Conservation (phyloP, 805 yeast genomes). For the Yamadazyma ubonensis region DNA sequence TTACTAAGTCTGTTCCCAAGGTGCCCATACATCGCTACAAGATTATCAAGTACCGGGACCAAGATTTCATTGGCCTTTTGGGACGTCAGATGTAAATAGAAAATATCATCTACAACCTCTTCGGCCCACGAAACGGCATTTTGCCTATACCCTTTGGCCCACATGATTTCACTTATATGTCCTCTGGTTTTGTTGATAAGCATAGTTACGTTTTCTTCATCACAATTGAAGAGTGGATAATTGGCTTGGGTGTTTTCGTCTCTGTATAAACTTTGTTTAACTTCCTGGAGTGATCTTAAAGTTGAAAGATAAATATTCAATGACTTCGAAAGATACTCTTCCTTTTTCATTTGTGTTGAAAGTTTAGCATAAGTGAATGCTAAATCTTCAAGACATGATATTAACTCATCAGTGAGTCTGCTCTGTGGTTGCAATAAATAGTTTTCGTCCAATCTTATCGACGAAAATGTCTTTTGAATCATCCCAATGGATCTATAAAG, state of each 20-base stretch:
- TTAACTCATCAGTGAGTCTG: conserved; percentile 37
- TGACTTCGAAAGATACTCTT: conserved; percentile 22
- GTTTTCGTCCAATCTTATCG: conserved; percentile 23
- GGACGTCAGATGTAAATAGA: conserved; percentile 26
- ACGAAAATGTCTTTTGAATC: conserved; percentile 30
- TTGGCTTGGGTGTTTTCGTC: conserved; percentile 24
- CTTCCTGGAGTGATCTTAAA: conserved; percentile 23
- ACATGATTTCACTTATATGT: conserved; percentile 41
- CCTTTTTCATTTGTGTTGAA: neutral
- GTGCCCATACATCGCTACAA: conserved; percentile 31
- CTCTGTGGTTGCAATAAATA: conserved; percentile 27
- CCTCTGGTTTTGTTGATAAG: conserved; percentile 33
- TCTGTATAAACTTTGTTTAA: conserved; percentile 19
- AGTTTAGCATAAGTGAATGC: conserved; percentile 32
- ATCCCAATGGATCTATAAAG: conserved; percentile 32
- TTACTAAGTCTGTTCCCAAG: conserved; percentile 23
- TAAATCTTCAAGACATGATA: conserved; percentile 31
- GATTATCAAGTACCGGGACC: conserved; percentile 29
- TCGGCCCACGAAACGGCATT: conserved; percentile 44
- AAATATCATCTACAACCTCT: conserved; percentile 38
- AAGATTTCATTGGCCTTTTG: conserved; percentile 30
- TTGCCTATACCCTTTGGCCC: conserved; percentile 39
- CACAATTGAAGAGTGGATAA: conserved; percentile 39
- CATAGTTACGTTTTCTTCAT: conserved; percentile 26
- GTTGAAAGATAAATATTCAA: conserved; percentile 39